Percentiles rank a stretch among this genome's conserved stretches.
Conservation (phyloP, 1,284 basidiomycete genomes). For the Melanopsichium pennsylvanicum region DNA sequence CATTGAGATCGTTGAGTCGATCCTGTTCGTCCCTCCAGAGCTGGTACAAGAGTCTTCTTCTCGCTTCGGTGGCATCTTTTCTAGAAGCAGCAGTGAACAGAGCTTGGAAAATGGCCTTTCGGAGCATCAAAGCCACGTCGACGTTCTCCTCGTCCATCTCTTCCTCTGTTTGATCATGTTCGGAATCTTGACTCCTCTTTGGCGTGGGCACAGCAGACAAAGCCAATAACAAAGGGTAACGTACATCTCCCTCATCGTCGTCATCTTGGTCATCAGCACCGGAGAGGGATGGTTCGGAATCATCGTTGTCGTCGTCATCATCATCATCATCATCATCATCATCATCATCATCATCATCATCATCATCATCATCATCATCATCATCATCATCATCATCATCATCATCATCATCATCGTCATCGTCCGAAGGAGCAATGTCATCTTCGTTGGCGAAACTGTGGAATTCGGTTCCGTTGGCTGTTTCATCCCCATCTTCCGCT, state of each 20-base stretch:
- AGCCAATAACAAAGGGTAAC: slow-evolving; percentile 30
- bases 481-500: slow-evolving; percentile 33
- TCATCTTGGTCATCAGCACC: neutral
- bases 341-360: slow-evolving; percentile 16
- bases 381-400: slow-evolving; percentile 15
- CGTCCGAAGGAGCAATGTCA: slow-evolving; percentile 6
- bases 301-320: too few species aligned
- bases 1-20: slow-evolving; percentile 22
- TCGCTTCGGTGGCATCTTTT: slow-evolving; percentile 77
- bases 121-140: slow-evolving; percentile 66
- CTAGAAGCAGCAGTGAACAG: slow-evolving; percentile 81
- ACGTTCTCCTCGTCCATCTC: slow-evolving; percentile 1
- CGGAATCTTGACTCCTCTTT: too few species aligned
- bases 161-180: slow-evolving; percentile 14
- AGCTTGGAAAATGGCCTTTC: slow-evolving; percentile 72
- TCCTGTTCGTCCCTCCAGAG: slow-evolving; percentile 74
- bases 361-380: slow-evolving; percentile 2
- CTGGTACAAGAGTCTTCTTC: slow-evolving; percentile 81
- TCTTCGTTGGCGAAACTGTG: slow-evolving; percentile 36
- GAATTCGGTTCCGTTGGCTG: slow-evolving; percentile 24
- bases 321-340: too few species aligned
- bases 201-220: slow-evolving; percentile 34
- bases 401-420: too few species aligned
- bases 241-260: slow-evolving; percentile 18
- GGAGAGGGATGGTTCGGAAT: slow-evolving; percentile 7